Evolutionary conservation across 495 filamentous ascomycete species (phyloP).

Genomic region (Neurospora sp.): DNA sequence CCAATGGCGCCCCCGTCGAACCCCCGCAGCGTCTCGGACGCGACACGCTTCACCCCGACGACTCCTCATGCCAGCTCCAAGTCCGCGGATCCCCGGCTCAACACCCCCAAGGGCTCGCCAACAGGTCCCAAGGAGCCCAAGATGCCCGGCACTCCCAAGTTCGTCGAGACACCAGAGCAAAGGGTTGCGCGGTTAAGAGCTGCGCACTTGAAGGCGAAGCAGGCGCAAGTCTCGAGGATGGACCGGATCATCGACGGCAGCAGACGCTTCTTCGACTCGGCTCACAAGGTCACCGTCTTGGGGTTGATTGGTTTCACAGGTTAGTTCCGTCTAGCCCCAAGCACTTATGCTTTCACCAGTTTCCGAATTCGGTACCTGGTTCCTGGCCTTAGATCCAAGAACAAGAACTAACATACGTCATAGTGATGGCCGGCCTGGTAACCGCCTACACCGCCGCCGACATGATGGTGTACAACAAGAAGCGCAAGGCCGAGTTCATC

Average conservation of each 20-base stretch:
- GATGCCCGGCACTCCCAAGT: slow-evolving; percentile 6
- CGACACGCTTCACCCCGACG: slow-evolving; percentile 91
- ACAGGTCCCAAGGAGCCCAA: slow-evolving; percentile 3
- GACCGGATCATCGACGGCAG: slow-evolving; percentile 62
- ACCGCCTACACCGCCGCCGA: slow-evolving; percentile 75
- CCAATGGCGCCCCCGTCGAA: slow-evolving; percentile 33
- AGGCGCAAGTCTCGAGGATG: slow-evolving; percentile 52
- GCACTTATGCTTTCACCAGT: neutral
- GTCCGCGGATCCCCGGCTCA: slow-evolving; percentile 45
- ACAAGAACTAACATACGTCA: slow-evolving; percentile 6
- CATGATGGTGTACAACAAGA: slow-evolving; percentile 80
- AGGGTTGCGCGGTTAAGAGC: slow-evolving; percentile 81
- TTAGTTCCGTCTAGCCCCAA: slow-evolving; percentile 30
- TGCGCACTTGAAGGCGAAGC: slow-evolving; percentile 59
- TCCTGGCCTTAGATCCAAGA: neutral
- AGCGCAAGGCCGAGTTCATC: slow-evolving; percentile 54
- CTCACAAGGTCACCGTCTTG: slow-evolving; percentile 68
- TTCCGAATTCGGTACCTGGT: neutral
- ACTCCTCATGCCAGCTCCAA: slow-evolving; percentile 78
- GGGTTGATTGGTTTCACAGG: slow-evolving; percentile 70
- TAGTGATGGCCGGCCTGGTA: slow-evolving; percentile 62
- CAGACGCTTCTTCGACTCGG: slow-evolving; percentile 67
- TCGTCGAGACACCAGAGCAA: slow-evolving; percentile 72
- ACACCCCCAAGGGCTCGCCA: slow-evolving; percentile 46
- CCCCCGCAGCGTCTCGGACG: slow-evolving; percentile 83